Conservation (phyloP, 345 rosid species). For the Gossypium bickii region DNA sequence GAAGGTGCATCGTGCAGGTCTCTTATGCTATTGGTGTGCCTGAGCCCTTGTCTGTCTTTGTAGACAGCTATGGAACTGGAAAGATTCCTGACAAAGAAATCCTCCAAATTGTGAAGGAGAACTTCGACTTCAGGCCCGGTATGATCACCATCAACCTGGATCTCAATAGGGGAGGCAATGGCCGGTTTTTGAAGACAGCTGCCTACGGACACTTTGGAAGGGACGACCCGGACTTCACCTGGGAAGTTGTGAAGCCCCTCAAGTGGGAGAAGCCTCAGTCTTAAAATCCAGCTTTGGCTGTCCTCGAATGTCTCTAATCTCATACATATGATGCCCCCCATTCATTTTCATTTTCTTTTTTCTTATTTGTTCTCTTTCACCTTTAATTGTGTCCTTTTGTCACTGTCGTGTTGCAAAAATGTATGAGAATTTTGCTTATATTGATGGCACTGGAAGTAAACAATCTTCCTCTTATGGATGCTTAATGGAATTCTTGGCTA, state of each 20-base stretch:
- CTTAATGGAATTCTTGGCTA: too few species aligned
- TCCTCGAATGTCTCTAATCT: slow-evolving; percentile 5
- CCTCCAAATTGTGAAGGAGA: slow-evolving; percentile 75
- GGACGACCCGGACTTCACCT: too few species aligned
- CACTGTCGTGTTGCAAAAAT: slow-evolving; percentile 9
- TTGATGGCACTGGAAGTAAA: slow-evolving; percentile 15
- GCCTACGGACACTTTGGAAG: too few species aligned
- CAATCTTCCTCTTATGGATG: neutral
- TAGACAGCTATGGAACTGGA: slow-evolving; percentile 66
- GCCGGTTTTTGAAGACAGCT: slow-evolving; percentile 52
- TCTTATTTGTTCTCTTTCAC: too few species aligned
- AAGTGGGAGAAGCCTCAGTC: too few species aligned
- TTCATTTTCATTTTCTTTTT: neutral
- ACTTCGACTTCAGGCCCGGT: slow-evolving; percentile 82
- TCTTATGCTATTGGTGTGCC: slow-evolving; percentile 75
- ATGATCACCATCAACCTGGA: slow-evolving; percentile 77
- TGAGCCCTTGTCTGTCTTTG: slow-evolving; percentile 62
- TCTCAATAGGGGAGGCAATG: slow-evolving; percentile 72
- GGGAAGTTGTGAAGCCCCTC: too few species aligned
- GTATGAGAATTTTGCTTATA: slow-evolving; percentile 23
- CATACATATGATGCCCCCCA: slow-evolving; percentile 21
- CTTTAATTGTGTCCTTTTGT: neutral
- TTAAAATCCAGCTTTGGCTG: neutral
- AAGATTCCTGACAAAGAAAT: slow-evolving; percentile 80
- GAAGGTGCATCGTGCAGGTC: slow-evolving; percentile 68